Evolutionary conservation across 305 asterid species (phyloP).

Genomic region (Fraxinus angustifolia): DNA sequence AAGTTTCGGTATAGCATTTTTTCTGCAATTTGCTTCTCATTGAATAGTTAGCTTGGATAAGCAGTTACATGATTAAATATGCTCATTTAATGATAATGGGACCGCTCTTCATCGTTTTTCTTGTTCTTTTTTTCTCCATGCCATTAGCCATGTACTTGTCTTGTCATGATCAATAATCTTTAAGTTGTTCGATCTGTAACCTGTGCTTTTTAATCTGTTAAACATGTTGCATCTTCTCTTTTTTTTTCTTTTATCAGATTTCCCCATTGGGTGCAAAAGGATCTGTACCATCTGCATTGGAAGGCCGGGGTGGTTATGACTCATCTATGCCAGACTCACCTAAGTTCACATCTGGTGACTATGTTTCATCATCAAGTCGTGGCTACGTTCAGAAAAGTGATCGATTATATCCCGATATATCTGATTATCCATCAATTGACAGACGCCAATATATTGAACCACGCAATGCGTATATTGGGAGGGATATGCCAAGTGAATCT

Average conservation of each 20-base stretch:
- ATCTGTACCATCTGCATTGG: slow-evolving; percentile 59
- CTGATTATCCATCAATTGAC: slow-evolving; percentile 71
- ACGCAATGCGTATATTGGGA: slow-evolving; percentile 60
- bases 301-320: slow-evolving; percentile 66
- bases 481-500: slow-evolving; percentile 71
- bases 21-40: background rate
- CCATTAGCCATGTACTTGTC: background rate
- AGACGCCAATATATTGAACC: slow-evolving; percentile 71
- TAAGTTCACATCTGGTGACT: slow-evolving; percentile 57
- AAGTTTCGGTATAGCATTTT: background rate
- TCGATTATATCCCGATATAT: slow-evolving; percentile 61
- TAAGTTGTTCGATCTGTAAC: slow-evolving; percentile 12
- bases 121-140: background rate
- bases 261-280: slow-evolving; percentile 64
- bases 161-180: slow-evolving; percentile 8
- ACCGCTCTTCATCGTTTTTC: slow-evolving; percentile 3
- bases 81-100: background rate
- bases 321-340: slow-evolving; percentile 69
- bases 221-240: slow-evolving; percentile 9
- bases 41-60: background rate
- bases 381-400: slow-evolving; percentile 73
- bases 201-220: slow-evolving; percentile 16
- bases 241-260: slow-evolving; percentile 39
- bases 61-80: background rate
- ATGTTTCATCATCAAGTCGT: slow-evolving; percentile 54